Base-by-base conservation (phyloP, 2,329 filamentous ascomycete species). In the Aspergillus quadricinctus region DNA sequence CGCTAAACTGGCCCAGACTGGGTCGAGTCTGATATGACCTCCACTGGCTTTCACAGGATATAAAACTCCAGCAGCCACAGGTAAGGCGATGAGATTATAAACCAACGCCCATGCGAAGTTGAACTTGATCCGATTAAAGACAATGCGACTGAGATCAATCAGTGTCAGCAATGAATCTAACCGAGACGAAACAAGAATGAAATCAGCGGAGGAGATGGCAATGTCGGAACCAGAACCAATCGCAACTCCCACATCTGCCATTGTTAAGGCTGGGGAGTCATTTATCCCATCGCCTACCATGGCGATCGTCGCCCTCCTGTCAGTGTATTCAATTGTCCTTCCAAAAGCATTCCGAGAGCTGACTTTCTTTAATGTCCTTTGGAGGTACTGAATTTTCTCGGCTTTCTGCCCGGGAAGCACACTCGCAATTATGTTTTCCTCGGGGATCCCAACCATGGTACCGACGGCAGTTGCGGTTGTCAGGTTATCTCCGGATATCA, bases 281-380 rank as follows among this genome's bases (percentile, higher is more conserved):
- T 95, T 95, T 63, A 93, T 90, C n/a, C 91, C 90, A 64, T 95
- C 90, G 37, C 90, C 91, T 1, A 92, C 89, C 84, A 95, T 94
- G 41, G 86, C 90, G 0, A 95, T 84, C 1, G 89, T 81, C 0
- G 80, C 79, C 21, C 82, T 78, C 7, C 66, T 60, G 9, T 27
- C 45, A 3, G 25, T 41, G 57, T 35, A 28, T 48, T 56, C 11
- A 49, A 61, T 23, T 57, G 45, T 23, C 52, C 59, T 21, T 62
- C 57, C n/a, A n/a, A n/a, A n/a, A n/a, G n/a, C n/a, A n/a, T n/a
- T n/a, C n/a, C n/a, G n/a, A n/a, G n/a, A n/a, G n/a, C n/a, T n/a
- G 5, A 41, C 49, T 37, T 61, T 56, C 19, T 50, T 52, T 1
- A 49, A 48, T 7, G 45, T 45, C 8, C 28, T 45, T 0, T 50